These are phyloP conservation scores for Andrographis paniculata DNA, from an alignment of 305 asterid species.

Conservation along the genomic window DNA sequence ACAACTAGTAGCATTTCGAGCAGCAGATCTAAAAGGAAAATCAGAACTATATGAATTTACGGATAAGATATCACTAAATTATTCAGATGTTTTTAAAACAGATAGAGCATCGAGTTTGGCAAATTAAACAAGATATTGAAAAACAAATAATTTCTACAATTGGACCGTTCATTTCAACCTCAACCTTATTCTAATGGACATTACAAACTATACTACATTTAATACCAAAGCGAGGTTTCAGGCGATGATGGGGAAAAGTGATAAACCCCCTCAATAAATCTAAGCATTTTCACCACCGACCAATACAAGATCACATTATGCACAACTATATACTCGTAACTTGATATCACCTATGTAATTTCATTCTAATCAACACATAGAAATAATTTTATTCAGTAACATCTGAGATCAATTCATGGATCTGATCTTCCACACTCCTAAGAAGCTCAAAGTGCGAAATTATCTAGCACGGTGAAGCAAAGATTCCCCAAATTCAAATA, in stretches of 20 bases:
- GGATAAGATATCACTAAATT: too few species aligned
- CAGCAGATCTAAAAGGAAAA: too few species aligned
- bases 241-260: not conserved
- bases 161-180: not conserved
- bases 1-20: too few species aligned
- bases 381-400: too few species aligned
- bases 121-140: not conserved
- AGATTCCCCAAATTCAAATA: too few species aligned
- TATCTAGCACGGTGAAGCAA: too few species aligned
- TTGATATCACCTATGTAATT: not conserved
- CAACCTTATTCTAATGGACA: not conserved
- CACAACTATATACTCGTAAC: too few species aligned
- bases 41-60: too few species aligned
- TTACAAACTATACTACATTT: not conserved
- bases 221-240: not conserved
- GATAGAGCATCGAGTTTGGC: not conserved
- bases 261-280: not conserved
- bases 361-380: slow-evolving; percentile 1
- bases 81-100: too few species aligned
- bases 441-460: too few species aligned
- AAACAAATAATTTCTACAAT: not conserved
- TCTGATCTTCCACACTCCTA: too few species aligned
- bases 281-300: not conserved
- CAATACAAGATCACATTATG: not conserved
- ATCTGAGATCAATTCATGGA: too few species aligned